Conservation (phyloP, 2,329 filamentous ascomycete genomes). For the Furcasterigmium furcatum region DNA sequence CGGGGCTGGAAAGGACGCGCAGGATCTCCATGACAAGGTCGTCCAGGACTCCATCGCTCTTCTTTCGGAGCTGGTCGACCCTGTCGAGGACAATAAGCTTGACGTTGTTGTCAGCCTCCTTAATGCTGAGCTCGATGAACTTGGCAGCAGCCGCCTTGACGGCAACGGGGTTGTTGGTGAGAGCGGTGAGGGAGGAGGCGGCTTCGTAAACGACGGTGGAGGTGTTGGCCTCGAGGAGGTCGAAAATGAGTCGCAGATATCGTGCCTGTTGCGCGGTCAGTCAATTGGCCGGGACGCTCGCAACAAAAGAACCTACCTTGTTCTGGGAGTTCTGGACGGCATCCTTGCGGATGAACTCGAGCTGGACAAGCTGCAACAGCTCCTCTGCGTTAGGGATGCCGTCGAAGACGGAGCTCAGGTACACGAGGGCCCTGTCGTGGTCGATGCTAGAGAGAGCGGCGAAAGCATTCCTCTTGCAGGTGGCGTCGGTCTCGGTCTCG, state of each 20-base stretch:
- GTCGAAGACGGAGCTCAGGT: slow-evolving; percentile 86
- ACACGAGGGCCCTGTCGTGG: slow-evolving; percentile 87
- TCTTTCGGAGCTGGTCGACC: slow-evolving; percentile 81
- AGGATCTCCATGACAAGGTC: slow-evolving; percentile 97
- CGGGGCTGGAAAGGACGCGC: slow-evolving; percentile 88
- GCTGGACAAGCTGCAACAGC: slow-evolving; percentile 84
- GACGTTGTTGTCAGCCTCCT: slow-evolving; percentile 98
- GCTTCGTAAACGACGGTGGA: slow-evolving; percentile 98
- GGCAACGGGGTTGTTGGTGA: slow-evolving; percentile 94
- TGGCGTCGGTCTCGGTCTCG: slow-evolving; percentile 85
- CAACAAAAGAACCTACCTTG: slow-evolving; percentile 58
- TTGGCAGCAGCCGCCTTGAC: slow-evolving; percentile 95
- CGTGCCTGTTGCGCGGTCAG: slow-evolving; percentile 57
- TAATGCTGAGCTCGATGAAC: slow-evolving; percentile 95
- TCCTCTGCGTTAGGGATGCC: slow-evolving; percentile 93
- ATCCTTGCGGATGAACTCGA: slow-evolving; percentile 98
- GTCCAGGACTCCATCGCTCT: slow-evolving; percentile 87
- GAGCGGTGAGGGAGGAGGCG: slow-evolving; percentile 86
- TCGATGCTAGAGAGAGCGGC: slow-evolving; percentile 86
- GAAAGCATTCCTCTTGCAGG: slow-evolving; percentile 97
- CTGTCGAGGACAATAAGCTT: slow-evolving; percentile 97
- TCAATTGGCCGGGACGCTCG: not conserved
- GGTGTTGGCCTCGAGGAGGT: slow-evolving; percentile 86
- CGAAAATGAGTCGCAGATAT: slow-evolving; percentile 93
- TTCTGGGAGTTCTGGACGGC: slow-evolving; percentile 92